Percentiles rank a stretch among this genome's conserved stretches.
These are phyloP conservation scores for Trichoderma hamatum DNA, from an alignment of 2,329 filamentous ascomycete genomes.

Conservation along the genomic window DNA sequence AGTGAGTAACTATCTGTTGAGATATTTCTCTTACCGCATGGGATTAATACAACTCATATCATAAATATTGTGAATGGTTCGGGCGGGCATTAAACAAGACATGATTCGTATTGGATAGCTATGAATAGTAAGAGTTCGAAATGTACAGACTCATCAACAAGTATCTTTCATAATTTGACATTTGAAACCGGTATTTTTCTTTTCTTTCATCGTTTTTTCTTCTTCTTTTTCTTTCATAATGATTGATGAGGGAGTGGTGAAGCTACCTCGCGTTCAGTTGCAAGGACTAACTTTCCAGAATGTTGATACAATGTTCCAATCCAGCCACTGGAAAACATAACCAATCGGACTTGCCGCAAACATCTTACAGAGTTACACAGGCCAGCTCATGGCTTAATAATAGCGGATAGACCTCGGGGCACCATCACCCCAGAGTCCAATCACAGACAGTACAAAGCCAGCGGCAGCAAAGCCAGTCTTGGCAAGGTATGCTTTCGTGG, in stretches of 20 bases:
- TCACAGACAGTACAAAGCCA: conserved; percentile 63
- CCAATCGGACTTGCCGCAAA: conserved; percentile 5
- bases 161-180: background rate
- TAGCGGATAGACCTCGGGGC: conserved; percentile 41
- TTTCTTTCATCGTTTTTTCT: conserved; percentile 9
- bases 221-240: background rate
- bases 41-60: too few species aligned
- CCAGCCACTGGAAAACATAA: background rate
- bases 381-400: conserved; percentile 17
- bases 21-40: too few species aligned
- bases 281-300: background rate
- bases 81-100: background rate
- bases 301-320: conserved; percentile 9
- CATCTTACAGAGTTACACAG: conserved; percentile 17
- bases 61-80: background rate
- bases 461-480: conserved; percentile 58
- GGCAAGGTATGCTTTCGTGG: conserved; percentile 57
- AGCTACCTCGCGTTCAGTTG: background rate
- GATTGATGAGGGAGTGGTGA: conserved; percentile 11
- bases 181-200: background rate
- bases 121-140: background rate
- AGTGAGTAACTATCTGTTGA: too few species aligned
- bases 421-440: conserved; percentile 70
- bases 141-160: background rate
- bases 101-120: background rate